A percentile compares a stretch with the other conserved stretches of the same genome.
phyloP scores from a whole-genome alignment of 1,139 yeast genomes.

The Saccharomycopsis hybrid region DNA sequence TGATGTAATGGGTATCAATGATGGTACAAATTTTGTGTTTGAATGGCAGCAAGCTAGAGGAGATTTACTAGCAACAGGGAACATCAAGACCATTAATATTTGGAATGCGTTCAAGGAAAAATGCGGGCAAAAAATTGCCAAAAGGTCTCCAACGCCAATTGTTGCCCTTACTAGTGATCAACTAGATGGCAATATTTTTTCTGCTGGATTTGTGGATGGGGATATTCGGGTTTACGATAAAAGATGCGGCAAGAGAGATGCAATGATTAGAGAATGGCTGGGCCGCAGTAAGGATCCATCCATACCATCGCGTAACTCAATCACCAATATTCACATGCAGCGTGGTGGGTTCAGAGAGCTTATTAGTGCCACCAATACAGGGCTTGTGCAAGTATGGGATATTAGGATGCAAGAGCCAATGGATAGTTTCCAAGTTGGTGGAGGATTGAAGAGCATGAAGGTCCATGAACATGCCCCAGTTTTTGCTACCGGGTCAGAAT shows the following conservation, averaged over 20 bases:
- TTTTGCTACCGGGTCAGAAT: conserved; percentile 77
- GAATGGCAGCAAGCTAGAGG: conserved; percentile 99
- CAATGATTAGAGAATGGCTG: conserved; percentile 82
- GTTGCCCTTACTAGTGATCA: conserved; percentile 91
- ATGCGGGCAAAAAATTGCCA: conserved; percentile 82
- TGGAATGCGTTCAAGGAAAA: conserved; percentile 98
- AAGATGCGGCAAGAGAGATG: conserved; percentile 75
- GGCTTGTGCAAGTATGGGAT: conserved; percentile 86
- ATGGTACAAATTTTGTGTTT: conserved; percentile 76
- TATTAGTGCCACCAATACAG: conserved; percentile 78
- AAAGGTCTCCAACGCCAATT: conserved; percentile 83
- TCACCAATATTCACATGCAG: conserved; percentile 87
- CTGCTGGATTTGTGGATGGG: conserved; percentile 94
- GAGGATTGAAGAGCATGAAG: conserved; percentile 12
- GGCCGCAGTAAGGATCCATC: conserved; percentile 26
- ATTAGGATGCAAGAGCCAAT: conserved; percentile 71
- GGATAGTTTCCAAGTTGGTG: conserved; percentile 41
- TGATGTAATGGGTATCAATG: conserved; percentile 72
- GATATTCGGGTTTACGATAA: conserved; percentile 86
- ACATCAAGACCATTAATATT: conserved; percentile 79
- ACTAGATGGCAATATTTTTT: conserved; percentile 85
- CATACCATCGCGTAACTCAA: conserved; percentile 45
- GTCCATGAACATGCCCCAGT: conserved; percentile 96
- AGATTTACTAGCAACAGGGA: conserved; percentile 86
- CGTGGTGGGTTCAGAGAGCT: conserved; percentile 93